Conservation (phyloP, 2,329 filamentous ascomycete genomes). For the Aspergillus novofumigatus region DNA sequence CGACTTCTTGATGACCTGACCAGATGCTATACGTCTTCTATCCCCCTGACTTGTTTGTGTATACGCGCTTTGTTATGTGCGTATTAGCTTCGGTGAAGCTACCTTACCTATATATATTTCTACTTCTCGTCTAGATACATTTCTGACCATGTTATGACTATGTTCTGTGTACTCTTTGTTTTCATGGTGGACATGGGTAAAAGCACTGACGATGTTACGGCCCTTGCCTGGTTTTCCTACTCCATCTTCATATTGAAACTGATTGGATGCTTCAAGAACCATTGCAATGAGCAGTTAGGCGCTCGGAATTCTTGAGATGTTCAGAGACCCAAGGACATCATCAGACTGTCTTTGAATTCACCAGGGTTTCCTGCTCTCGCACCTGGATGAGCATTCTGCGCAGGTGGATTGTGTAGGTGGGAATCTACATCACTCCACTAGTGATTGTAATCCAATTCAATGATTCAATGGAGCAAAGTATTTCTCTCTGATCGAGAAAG, state of each 20-base stretch:
- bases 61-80: background rate
- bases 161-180: constrained; percentile 12
- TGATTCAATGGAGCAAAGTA: background rate
- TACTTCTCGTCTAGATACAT: constrained; percentile 9
- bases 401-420: background rate
- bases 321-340: background rate
- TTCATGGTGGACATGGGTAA: constrained; percentile 2
- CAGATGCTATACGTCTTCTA: constrained; percentile 16
- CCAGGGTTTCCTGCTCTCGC: background rate
- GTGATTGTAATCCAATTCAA: background rate
- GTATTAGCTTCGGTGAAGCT: background rate
- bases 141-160: constrained; percentile 3
- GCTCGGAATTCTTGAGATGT: background rate
- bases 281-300: background rate
- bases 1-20: constrained; percentile 33
- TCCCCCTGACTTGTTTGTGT: constrained; percentile 1
- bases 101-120: constrained; percentile 6
- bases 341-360: background rate
- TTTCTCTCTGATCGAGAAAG: background rate
- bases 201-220: background rate
- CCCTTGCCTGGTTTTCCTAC: background rate
- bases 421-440: background rate
- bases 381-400: background rate
- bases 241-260: background rate
- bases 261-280: background rate